Evolutionary conservation across 2,329 filamentous ascomycete genomes (phyloP), one percentile per base, ranked within the genome.

Genomic region (Thelonectria discophora): DNA sequence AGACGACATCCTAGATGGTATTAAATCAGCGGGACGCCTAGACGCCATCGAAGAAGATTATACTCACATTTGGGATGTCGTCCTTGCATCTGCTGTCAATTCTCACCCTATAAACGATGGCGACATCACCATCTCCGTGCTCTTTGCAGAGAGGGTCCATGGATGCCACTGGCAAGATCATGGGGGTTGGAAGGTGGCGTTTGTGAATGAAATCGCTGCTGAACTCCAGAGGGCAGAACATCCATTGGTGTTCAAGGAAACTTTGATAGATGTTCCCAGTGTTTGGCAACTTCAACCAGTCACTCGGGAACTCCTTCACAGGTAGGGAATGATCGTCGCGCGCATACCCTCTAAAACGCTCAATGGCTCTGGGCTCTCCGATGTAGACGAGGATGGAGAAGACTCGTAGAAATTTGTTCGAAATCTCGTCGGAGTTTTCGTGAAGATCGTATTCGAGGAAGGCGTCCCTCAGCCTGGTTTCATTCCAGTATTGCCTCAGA

Each of bases 211-310:
- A 20, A 1, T 30, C 18, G 1, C 9, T 10, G 0, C 24, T 9
- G 3, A 67, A 55, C 2, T 55, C 20, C 0, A 63, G 21, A 1
- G 65, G 65, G 11, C 39, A 53, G 10, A 67, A 67, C 45, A 11
- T 62, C 65, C 65, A 66, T n/a, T 66, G 64, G 11, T 60, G n/a
- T 5, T 49, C 20, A n/a, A 7, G 18, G 39, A 58, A 52, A 2
- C 39, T 18, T 0, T 40, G 21, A 13, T 37, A 58, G 6, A 60
- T 15, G 2, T 24, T 6, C 5, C 46, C 21, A 7, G 3, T 42
- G 7, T 3, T 10, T 18, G 55, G 55, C 13, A 5, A 18, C 8
- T 11, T 13, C 2, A 37, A 2, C 57, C 49, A 59, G 2, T 17
- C 9, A 12, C 10, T 20, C 3, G 49, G 49, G 10, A 3, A 18